Conservation (phyloP, 352 stramenopile genomes). For the Pythium pyrilobum region DNA sequence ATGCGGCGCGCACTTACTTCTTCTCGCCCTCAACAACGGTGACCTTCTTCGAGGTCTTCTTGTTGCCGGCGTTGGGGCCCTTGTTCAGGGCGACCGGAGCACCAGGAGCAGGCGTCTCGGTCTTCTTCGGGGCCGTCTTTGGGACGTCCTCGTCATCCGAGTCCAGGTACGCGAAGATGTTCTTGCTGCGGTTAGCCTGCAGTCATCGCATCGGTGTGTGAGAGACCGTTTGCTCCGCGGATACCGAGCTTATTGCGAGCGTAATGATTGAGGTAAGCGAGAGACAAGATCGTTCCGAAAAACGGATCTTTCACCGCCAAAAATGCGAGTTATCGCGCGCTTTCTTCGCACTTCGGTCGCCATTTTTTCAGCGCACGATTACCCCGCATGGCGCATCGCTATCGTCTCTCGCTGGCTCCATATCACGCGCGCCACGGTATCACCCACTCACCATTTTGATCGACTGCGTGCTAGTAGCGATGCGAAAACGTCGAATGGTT, state of each 20-base stretch:
- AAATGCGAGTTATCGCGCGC: background rate
- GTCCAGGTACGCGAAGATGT: conserved; percentile 41
- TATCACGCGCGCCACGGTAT: background rate
- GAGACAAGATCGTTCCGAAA: background rate
- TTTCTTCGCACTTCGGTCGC: conserved; percentile 2
- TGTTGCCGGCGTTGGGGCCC: conserved; percentile 71
- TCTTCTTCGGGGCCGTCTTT: conserved; percentile 39
- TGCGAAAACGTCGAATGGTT: conserved; percentile 33
- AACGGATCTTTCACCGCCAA: background rate
- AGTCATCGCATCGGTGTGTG: background rate
- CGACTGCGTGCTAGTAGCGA: conserved; percentile 21
- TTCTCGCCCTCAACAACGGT: conserved; percentile 31
- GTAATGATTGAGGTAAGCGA: background rate
- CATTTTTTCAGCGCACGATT: background rate
- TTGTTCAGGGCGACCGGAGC: conserved; percentile 74
- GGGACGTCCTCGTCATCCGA: conserved; percentile 38
- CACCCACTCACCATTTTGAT: conserved; percentile 26
- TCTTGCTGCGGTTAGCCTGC: conserved; percentile 31
- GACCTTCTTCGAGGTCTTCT: conserved; percentile 69
- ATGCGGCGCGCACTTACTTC: conserved; percentile 23
- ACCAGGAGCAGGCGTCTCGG: conserved; percentile 33
- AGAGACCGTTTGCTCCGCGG: too few species aligned
- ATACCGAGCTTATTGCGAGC: too few species aligned
- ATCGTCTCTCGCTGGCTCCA: background rate
- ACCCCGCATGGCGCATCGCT: background rate